Conservation (phyloP, 1,284 basidiomycete species). For the Tylopilus sp. region DNA sequence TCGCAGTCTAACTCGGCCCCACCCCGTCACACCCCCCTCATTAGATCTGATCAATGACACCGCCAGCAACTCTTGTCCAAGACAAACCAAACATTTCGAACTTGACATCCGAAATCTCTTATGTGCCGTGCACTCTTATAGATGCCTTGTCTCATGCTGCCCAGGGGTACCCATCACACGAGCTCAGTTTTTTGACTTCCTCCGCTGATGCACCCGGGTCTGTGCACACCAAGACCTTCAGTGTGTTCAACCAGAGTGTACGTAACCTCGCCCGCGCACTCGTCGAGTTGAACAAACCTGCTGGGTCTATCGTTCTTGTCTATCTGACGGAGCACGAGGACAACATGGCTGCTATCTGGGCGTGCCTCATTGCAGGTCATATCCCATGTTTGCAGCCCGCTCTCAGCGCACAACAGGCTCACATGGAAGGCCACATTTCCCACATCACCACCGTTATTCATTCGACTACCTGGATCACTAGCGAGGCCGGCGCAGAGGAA, state of each 20-base stretch:
- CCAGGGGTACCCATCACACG: constrained; percentile 27
- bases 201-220: constrained; percentile 40
- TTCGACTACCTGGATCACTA: constrained; percentile 36
- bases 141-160: constrained; percentile 28
- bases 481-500: constrained; percentile 37
- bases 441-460: constrained; percentile 32
- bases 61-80: constrained; percentile 11
- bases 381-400: constrained; percentile 40
- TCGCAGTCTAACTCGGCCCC: too few relatives aligned
- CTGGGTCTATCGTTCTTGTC: constrained; percentile 35
- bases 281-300: constrained; percentile 31
- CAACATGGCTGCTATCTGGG: constrained; percentile 40
- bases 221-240: constrained; percentile 36
- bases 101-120: background rate
- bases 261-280: constrained; percentile 34
- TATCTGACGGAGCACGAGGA: constrained; percentile 44
- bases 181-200: constrained; percentile 39
- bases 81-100: constrained; percentile 9
- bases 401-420: constrained; percentile 38
- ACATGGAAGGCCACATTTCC: constrained; percentile 35
- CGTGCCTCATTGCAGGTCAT: constrained; percentile 38
- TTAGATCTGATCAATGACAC: constrained; percentile 19
- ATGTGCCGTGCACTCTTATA: constrained; percentile 26
- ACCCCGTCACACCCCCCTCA: too few relatives aligned
- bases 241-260: constrained; percentile 31